These are phyloP conservation scores for Fusarium falciforme DNA, from an alignment of 2,329 filamentous ascomycete species.

Conservation along the genomic window DNA sequence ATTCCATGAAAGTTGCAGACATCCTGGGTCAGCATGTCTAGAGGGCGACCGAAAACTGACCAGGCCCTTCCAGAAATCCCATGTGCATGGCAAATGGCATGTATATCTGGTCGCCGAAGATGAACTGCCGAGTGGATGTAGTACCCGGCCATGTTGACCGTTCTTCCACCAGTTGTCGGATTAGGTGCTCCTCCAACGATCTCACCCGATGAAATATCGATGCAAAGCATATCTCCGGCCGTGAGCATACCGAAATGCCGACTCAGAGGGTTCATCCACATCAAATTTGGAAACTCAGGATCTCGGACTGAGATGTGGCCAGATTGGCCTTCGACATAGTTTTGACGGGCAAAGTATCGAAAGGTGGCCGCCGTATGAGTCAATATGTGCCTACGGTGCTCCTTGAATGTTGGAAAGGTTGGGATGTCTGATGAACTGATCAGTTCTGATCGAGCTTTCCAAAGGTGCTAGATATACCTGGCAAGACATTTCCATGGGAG, in stretches of 20 bases:
- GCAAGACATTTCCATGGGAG: neutral
- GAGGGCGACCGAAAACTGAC: neutral
- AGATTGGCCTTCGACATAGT: constrained; percentile 17
- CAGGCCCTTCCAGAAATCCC: constrained; percentile 31
- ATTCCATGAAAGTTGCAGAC: neutral
- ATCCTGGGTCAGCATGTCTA: neutral
- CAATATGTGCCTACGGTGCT: neutral
- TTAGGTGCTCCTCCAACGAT: constrained; percentile 8
- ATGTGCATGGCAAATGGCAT: constrained; percentile 71
- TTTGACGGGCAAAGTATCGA: constrained; percentile 11
- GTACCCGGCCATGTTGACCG: constrained; percentile 76
- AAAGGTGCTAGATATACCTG: neutral
- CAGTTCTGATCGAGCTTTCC: neutral
- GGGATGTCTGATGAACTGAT: neutral
- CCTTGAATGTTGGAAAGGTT: neutral
- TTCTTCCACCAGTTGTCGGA: constrained; percentile 59
- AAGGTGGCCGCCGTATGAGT: neutral
- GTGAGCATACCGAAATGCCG: constrained; percentile 16
- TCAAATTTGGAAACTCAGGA: constrained; percentile 12
- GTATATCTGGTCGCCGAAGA: constrained; percentile 70
- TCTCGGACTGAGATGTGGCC: constrained; percentile 22
- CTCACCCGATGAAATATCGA: constrained; percentile 12
- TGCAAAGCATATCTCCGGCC: constrained; percentile 18
- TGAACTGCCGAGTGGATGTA: constrained; percentile 77
- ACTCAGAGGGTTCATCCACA: constrained; percentile 23